A percentile compares a stretch with the other conserved stretches of the same genome.
Conservation (phyloP, 108 stramenopile genomes). For the Nitzschia palea region DNA sequence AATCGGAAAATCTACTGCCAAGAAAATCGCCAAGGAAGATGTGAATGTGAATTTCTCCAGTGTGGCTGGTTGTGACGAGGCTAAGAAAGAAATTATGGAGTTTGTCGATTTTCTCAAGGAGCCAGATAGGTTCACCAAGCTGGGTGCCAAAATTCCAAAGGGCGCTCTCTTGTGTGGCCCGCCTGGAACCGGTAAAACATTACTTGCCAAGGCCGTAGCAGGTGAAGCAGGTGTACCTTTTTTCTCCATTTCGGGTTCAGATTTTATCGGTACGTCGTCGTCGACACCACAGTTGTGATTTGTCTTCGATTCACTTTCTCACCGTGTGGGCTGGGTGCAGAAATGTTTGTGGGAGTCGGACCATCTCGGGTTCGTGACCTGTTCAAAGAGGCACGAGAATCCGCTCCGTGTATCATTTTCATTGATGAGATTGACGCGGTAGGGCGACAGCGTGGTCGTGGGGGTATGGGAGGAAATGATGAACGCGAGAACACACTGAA, state of each 20-base stretch:
- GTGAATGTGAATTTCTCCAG: slow-evolving; percentile 83
- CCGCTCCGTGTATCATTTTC: slow-evolving; percentile 96
- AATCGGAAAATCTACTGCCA: slow-evolving; percentile 74
- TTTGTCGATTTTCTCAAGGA: slow-evolving; percentile 94
- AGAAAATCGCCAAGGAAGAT: slow-evolving; percentile 70
- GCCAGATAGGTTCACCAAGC: slow-evolving; percentile 72
- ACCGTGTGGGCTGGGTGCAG: slow-evolving; percentile 27
- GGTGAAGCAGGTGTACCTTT: slow-evolving; percentile 98
- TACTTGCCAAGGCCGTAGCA: slow-evolving; percentile 96
- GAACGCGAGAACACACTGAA: slow-evolving; percentile 92
- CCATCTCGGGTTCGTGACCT: slow-evolving; percentile 94
- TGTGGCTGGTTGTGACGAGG: slow-evolving; percentile 95
- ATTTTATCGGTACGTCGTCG: slow-evolving; percentile 92
- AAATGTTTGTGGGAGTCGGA: slow-evolving; percentile 95
- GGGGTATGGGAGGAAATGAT: slow-evolving; percentile 83
- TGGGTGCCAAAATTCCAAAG: slow-evolving; percentile 94
- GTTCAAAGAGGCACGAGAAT: slow-evolving; percentile 89
- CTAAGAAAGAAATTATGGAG: slow-evolving; percentile 95
- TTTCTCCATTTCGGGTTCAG: slow-evolving; percentile 89
- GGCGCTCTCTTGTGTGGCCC: slow-evolving; percentile 91
- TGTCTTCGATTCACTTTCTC: slow-evolving; percentile 61
- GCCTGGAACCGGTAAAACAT: slow-evolving; percentile 96
- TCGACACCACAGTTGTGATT: slow-evolving; percentile 52
- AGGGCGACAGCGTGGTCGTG: slow-evolving; percentile 81
- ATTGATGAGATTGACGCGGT: slow-evolving; percentile 99